Evolutionary conservation across 2,329 filamentous ascomycete genomes (phyloP).

Genomic region (Huntiella savannae): DNA sequence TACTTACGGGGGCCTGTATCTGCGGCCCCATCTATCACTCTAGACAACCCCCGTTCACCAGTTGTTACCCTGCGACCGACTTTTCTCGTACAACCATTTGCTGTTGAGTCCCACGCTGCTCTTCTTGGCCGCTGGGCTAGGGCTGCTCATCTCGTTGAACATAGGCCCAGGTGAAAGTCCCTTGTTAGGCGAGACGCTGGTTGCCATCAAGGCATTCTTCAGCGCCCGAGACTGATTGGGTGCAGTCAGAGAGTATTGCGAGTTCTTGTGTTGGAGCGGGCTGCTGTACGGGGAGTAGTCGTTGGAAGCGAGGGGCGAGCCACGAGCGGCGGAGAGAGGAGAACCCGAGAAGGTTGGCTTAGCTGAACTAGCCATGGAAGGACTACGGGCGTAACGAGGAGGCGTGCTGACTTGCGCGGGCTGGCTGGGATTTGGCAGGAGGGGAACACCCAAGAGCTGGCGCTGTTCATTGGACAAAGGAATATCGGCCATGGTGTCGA

Average conservation of each 20-base stretch:
- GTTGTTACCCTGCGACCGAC: conserved; percentile 33
- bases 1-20: no score
- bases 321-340: conserved; percentile 32
- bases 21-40: no score
- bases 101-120: conserved; percentile 66
- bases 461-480: conserved; percentile 55
- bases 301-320: conserved; percentile 20
- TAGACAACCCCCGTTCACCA: conserved; percentile 19
- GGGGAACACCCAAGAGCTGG: conserved; percentile 60
- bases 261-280: conserved; percentile 44
- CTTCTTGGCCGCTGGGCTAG: conserved; percentile 50
- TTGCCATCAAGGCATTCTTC: conserved; percentile 4
- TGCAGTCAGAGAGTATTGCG: conserved; percentile 32
- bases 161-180: conserved; percentile 30
- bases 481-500: conserved; percentile 70
- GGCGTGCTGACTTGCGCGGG: conserved; percentile 60
- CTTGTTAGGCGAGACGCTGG: conserved; percentile 11
- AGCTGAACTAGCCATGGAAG: conserved; percentile 43
- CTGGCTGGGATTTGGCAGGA: conserved; percentile 36
- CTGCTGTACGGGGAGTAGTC: conserved; percentile 28
- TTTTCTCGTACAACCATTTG: conserved; percentile 88
- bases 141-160: conserved; percentile 44
- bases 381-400: conserved; percentile 65
- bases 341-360: conserved; percentile 38
- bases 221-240: conserved; percentile 12